phyloP scores from a whole-genome alignment of 2,329 filamentous ascomycete species.

The Westerdykella sp. region DNA sequence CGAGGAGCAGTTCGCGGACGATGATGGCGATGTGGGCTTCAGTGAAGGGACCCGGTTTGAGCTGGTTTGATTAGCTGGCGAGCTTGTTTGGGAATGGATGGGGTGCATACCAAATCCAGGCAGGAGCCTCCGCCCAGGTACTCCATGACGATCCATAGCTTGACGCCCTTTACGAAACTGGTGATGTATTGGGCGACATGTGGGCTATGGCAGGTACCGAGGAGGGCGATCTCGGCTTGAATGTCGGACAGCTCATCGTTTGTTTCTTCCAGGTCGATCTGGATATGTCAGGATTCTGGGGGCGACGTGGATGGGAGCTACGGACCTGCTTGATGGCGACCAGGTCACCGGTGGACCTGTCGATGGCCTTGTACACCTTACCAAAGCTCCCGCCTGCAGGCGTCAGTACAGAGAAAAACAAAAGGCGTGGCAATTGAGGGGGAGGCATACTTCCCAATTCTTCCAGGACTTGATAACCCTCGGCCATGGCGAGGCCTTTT shows the following conservation, averaged over 20 bases:
- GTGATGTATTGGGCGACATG: conserved; percentile 95
- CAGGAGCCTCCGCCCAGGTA: conserved; percentile 93
- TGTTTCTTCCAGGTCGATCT: conserved; percentile 98
- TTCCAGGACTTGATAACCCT: conserved; percentile 89
- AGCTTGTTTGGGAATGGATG: not conserved
- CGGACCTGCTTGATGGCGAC: conserved; percentile 95
- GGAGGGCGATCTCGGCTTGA: conserved; percentile 89
- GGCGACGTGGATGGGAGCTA: not conserved
- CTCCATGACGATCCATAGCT: conserved; percentile 99
- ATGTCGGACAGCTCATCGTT: conserved; percentile 98
- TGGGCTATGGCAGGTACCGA: conserved; percentile 89
- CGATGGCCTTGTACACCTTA: conserved; percentile 93
- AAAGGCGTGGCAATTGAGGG: not conserved
- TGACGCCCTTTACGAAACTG: conserved; percentile 91
- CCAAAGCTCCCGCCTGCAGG: conserved; percentile 82
- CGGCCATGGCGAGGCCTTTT: conserved; percentile 54
- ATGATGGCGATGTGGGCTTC: conserved; percentile 92
- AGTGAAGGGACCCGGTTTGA: conserved; percentile 83
- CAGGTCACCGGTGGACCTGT: conserved; percentile 81
- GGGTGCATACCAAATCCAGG: conserved; percentile 67
- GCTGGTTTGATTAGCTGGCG: conserved; percentile 44
- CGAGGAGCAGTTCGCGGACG: conserved; percentile 81
- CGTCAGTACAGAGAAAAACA: conserved; percentile 13
- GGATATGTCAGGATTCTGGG: conserved; percentile 4
- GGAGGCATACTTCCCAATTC: conserved; percentile 79